Conservation (phyloP, 305 asterid genomes). For the Fraxinus angustifolia region DNA sequence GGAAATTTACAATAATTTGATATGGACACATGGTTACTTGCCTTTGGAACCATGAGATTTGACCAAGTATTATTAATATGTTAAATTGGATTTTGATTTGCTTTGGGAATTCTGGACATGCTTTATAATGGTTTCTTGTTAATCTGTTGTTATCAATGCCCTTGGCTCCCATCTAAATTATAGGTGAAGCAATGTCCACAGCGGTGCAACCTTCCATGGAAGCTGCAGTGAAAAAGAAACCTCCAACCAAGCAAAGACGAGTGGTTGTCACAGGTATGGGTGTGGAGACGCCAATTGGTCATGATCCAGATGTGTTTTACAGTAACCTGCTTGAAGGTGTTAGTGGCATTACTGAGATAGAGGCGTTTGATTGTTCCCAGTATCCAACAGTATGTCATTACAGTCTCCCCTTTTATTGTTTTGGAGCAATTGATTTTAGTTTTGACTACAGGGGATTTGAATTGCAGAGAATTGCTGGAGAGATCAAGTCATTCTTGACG, state of each 20-base stretch:
- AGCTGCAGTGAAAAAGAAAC: slow-evolving; percentile 55
- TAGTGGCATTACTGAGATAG: slow-evolving; percentile 92
- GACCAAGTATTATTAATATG: background rate
- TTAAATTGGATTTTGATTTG: slow-evolving; percentile 2
- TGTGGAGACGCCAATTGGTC: slow-evolving; percentile 84
- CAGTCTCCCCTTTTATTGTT: slow-evolving; percentile 16
- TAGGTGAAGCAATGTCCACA: slow-evolving; percentile 61
- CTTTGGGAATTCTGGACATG: background rate
- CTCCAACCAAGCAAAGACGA: slow-evolving; percentile 64
- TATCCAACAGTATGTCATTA: slow-evolving; percentile 74
- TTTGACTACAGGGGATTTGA: slow-evolving; percentile 29
- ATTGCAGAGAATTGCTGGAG: slow-evolving; percentile 96
- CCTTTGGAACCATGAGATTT: slow-evolving; percentile 23
- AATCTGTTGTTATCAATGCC: background rate
- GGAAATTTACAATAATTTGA: background rate
- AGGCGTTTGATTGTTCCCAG: slow-evolving; percentile 84
- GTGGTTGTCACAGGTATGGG: slow-evolving; percentile 99
- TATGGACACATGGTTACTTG: slow-evolving; percentile 14
- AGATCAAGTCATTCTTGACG: slow-evolving; percentile 86
- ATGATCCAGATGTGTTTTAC: slow-evolving; percentile 77
- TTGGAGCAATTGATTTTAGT: slow-evolving; percentile 17
- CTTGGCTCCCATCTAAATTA: slow-evolving; percentile 24
- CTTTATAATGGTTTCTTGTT: background rate
- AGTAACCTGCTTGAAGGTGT: slow-evolving; percentile 84
- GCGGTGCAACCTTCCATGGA: slow-evolving; percentile 60